Evolutionary conservation across 1,284 basidiomycete genomes (phyloP), one percentile per base, ranked within the genome.

Genomic region (Sporisorium reilianum): DNA sequence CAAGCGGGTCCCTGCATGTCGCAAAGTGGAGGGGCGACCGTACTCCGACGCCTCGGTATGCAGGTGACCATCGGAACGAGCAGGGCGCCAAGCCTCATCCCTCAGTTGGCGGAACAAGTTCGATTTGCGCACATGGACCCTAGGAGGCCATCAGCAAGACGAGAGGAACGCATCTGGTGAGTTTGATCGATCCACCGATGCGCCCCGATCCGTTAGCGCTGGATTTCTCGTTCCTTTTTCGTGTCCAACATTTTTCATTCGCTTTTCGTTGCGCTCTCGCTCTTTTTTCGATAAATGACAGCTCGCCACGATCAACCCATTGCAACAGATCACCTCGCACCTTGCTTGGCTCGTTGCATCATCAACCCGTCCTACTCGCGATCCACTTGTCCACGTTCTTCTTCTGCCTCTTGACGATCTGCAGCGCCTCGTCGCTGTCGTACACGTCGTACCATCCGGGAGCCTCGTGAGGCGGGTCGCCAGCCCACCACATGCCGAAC

Each of bases 401-500:
- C 36, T 60, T 55, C 55, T 77, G 75, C 34, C 45, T 12, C 32
- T 22, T 38, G 28, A 76, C 44, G 20, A 76, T 71, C 45, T 64
- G 40, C 28, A 76, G 20, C 11, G 73, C 61, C 10, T 64, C 12
- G 41, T 78, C 76, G 3, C 23, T 64, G 42, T 77, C 73, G 32
- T 78, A 76, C n/a, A 79, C 38, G 25, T 70, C 64, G 34, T 78
- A 78, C 76, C 78, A 76, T 25, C 78, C 76, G 2, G 68, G 73
- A 12, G 78, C 72, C 63, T 65, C 64, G 51, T 74, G 66, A 2
- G 57, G 56, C 16, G 60, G 62, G 55, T 73, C 65, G 6, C 78
- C 78, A 28, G 73, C 67, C 58, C 52, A 72, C 45, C 55, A 44
- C 54, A 68, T 55, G 44, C 68, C 68, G 44, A 65, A 73, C 52